Base-by-base conservation (phyloP, 2,329 filamentous ascomycete genomes). In the Xenoacremonium recifei region DNA sequence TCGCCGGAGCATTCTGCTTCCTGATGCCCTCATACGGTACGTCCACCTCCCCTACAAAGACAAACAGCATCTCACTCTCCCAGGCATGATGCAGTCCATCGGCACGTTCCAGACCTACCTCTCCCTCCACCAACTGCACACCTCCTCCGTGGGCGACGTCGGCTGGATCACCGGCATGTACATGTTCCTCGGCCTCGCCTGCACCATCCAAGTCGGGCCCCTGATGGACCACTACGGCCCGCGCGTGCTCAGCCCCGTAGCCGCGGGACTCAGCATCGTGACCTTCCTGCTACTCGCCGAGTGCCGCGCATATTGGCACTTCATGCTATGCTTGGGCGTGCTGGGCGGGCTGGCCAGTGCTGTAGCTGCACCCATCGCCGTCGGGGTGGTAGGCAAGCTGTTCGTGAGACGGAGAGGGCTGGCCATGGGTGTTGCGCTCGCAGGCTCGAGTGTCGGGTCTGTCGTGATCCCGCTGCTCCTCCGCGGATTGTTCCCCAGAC, bases 361-460 rank as follows among this genome's bases (percentile, higher is more conserved):
- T 0, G 51, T 58, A 3, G 68, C 66, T 47, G 68, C 67, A 0
- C 56, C 77, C 4, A 51, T 74, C 6, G 60, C 66, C 0, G 13
- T 60, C 72, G 0, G 73, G 76, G 0, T 65, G 71, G 0, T 58
- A 77, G 21, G 67, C 70, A 1, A 73, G 16, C 73, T 67, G 47
- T 79, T 79, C 47, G 62, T 68, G 23, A 68, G 67, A 43, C 70
- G 69, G 27, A 62, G 72, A n/a, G 72, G 62, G 60, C 66, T 0
- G 75, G 75, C 0, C 50, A 76, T 25, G 76, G 75, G 3, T 23
- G 65, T 63, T 1, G 58, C 73, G 1, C 57, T 70, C 0, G 76
- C 75, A 0, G 73, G 70, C 0, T 73, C 71, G 2, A 52, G 78
- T 4, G 78, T 77, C 3, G 77, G 75, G 6, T 61, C 81, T 27